A percentile compares a stretch with the other conserved stretches of the same genome.
These are phyloP conservation scores for Posidonia australis DNA, from an alignment of 106 monocot genomes.

Conservation along the genomic window DNA sequence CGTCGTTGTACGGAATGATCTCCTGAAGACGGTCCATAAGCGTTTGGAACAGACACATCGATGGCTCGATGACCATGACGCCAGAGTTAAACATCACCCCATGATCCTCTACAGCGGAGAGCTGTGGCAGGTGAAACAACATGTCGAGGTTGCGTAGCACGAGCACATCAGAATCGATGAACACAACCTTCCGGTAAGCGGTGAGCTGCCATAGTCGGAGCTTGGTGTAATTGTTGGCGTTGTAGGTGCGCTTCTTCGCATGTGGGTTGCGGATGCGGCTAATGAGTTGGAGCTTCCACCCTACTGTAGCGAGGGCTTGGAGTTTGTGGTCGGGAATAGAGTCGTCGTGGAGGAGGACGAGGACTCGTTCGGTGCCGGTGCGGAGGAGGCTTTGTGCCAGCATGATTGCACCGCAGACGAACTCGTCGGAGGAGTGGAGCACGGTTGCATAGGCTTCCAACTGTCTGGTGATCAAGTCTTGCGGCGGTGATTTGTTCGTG, in stretches of 20 bases:
- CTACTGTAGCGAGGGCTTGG: conserved; percentile 1
- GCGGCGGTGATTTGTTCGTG: too few relatives aligned
- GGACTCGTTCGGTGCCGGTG: background rate
- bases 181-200: conserved; percentile 53
- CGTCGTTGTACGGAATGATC: conserved; percentile 75
- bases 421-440: conserved; percentile 3
- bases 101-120: conserved; percentile 62
- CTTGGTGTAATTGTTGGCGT: conserved; percentile 96
- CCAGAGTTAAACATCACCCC: conserved; percentile 79
- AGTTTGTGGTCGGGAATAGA: background rate
- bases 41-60: conserved; percentile 38
- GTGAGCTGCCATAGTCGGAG: conserved; percentile 71
- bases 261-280: conserved; percentile 29
- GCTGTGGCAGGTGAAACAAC: conserved; percentile 66
- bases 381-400: background rate
- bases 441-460: conserved; percentile 15
- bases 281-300: conserved; percentile 3
- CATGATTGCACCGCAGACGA: conserved; percentile 5
- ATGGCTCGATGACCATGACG: conserved; percentile 83
- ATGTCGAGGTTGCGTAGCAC: conserved; percentile 70
- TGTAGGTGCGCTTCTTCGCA: conserved; percentile 48
- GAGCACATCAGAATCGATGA: conserved; percentile 75
- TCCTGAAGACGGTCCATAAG: conserved; percentile 32
- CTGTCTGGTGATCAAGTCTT: too few relatives aligned
- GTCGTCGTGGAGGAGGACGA: conserved; percentile 9